These are phyloP conservation scores for Eruca vesicaria DNA, from an alignment of 441 rosid genomes.

Conservation along the genomic window DNA sequence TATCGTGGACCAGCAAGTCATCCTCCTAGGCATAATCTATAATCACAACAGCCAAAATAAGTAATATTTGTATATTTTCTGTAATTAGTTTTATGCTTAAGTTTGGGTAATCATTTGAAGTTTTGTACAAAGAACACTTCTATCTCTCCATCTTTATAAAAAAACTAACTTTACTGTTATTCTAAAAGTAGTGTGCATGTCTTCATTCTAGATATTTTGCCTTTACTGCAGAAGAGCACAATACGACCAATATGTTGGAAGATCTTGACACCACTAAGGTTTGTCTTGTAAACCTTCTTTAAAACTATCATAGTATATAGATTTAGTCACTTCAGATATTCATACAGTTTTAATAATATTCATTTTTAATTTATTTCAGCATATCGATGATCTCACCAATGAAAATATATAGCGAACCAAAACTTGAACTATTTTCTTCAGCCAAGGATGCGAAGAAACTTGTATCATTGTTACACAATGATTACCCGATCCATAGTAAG, in stretches of 20 bases:
- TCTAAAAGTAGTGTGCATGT: constrained; percentile 3
- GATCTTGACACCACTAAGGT: constrained; percentile 7
- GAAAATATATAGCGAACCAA: too few species aligned
- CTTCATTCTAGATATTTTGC: constrained; percentile 20
- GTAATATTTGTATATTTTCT: not conserved
- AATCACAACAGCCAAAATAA: not conserved
- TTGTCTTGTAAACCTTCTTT: constrained; percentile 10
- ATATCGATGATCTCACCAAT: not conserved
- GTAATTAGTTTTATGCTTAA: not conserved
- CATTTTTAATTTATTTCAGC: not conserved
- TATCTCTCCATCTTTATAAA: not conserved
- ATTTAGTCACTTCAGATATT: not conserved
- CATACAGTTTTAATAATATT: not conserved
- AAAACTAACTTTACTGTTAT: not conserved
- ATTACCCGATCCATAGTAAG: constrained; percentile 4
- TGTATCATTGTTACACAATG: not conserved
- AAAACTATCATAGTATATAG: not conserved
- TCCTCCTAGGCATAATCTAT: not conserved
- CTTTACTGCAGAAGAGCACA: constrained; percentile 6
- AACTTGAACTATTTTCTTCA: not conserved
- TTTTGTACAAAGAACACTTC: not conserved
- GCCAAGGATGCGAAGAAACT: not conserved
- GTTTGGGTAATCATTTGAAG: not conserved
- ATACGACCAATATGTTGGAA: not conserved
- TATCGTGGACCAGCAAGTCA: constrained; percentile 18